These are phyloP conservation scores for Solanum phureja DNA, from an alignment of 257 asterid genomes.

Conservation along the genomic window DNA sequence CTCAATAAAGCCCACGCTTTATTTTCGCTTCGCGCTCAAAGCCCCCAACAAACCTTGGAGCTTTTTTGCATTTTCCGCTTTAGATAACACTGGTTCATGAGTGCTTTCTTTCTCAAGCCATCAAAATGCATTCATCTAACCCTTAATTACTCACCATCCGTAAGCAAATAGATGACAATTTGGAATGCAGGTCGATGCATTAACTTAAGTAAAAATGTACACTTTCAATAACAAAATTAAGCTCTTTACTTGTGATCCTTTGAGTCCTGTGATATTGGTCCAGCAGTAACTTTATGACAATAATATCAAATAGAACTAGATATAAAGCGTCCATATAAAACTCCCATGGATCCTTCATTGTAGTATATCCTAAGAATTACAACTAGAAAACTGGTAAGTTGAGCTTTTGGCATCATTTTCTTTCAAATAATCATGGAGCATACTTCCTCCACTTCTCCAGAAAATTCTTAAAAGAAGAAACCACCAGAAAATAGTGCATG, in stretches of 20 bases:
- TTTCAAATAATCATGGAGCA: not conserved
- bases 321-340: not conserved
- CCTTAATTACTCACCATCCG: not conserved
- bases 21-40: not conserved
- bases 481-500: not conserved
- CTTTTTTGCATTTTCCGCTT: not conserved
- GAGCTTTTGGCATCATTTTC: not conserved
- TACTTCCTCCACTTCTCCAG: slow-evolving; percentile 3
- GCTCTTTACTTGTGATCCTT: not conserved
- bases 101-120: not conserved
- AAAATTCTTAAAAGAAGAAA: not conserved
- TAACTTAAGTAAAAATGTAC: not conserved
- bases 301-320: not conserved
- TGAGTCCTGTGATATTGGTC: not conserved
- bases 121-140: not conserved
- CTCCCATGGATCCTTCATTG: not conserved
- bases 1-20: not conserved
- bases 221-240: not conserved
- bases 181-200: not conserved
- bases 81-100: not conserved
- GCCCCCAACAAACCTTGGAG: not conserved
- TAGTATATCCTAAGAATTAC: not conserved
- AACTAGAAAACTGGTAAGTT: not conserved
- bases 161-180: not conserved
- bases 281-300: not conserved